Evolutionary conservation across 257 asterid species (phyloP), one percentile per base, ranked within the genome.

Genomic region (Primulina tabacum): DNA sequence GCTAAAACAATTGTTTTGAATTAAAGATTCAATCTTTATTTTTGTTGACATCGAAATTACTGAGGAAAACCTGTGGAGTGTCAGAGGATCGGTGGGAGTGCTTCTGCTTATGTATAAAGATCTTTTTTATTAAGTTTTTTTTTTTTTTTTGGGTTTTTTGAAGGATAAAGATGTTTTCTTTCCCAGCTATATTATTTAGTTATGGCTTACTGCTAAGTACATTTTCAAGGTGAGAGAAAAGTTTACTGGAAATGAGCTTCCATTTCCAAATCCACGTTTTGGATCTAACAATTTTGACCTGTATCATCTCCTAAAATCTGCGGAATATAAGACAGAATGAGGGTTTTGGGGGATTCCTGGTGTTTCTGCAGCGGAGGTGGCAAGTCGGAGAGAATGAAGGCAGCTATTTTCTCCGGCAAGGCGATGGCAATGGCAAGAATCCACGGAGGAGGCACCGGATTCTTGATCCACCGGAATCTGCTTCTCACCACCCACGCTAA

Each of bases 281-380:
- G 30, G 70, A 47, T 65, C 70, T 47, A 37, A 47, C 7, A 47
- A 26, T 24, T 21, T 5, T 65, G 16, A 43, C 38, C 24, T 7
- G 18, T 26, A 24, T 43, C 37, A 1, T 47, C 16, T 28, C 32
- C 7, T 65, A 2, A 10, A 43, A 28, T 6, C 30, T 43, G 57
- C 3, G 21, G 29, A 12, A 24, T 24, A 5, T 7, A 10, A 26
- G 4, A 29, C 17, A 30, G 5, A 26, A 65, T 40, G 21, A 85
- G 92, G 89, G 84, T 84, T 71, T 82, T 88, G 80, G 82, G 86
- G 57, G 95, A 94, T 32, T 88, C 96, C 1, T 91, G 93, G 97
- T 94, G 97, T 69, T 91, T 94, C 82, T 94, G 97, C 78, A 91
- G 83, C 69, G 97, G 99, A 28, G 97, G 97, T 70, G 97, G 95